These are phyloP conservation scores for Leishmania tarentolae DNA, from an alignment of 208 protist species.

Conservation along the genomic window DNA sequence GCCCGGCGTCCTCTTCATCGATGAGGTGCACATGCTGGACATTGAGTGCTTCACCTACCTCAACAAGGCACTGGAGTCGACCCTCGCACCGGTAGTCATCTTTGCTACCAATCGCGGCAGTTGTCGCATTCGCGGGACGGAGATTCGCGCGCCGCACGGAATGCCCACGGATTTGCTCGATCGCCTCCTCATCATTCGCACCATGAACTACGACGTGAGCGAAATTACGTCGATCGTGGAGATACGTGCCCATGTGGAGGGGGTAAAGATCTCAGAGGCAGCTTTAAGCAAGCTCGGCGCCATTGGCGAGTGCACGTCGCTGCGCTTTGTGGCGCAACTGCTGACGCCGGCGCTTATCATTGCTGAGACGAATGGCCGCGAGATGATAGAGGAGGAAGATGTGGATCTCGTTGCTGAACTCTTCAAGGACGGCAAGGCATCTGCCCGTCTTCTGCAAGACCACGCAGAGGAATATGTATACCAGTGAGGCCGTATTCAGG, in stretches of 20 bases:
- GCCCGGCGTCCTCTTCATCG: slow-evolving; percentile 99
- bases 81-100: slow-evolving; percentile 99
- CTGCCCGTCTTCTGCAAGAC: slow-evolving; percentile 86
- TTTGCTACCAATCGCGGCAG: slow-evolving; percentile 99
- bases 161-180: slow-evolving; percentile 99
- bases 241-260: slow-evolving; percentile 96
- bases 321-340: slow-evolving; percentile 98
- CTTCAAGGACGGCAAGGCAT: slow-evolving; percentile 98
- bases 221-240: slow-evolving; percentile 97
- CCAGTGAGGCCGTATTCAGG: slow-evolving; percentile 49
- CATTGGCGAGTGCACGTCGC: slow-evolving; percentile 94
- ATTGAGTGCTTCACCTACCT: slow-evolving; percentile 99
- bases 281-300: slow-evolving; percentile 90
- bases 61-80: slow-evolving; percentile 99
- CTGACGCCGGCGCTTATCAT: slow-evolving; percentile 97
- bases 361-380: slow-evolving; percentile 94
- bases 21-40: slow-evolving; percentile 99
- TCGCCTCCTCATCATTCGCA: slow-evolving; percentile 99
- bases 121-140: slow-evolving; percentile 97
- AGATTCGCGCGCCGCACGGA: slow-evolving; percentile 98
- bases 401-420: slow-evolving; percentile 95
- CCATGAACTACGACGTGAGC: slow-evolving; percentile 94
- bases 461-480: slow-evolving; percentile 92
- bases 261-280: slow-evolving; percentile 92
- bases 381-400: slow-evolving; percentile 92